These are phyloP conservation scores for Rutidosis leptorrhynchoides DNA, from an alignment of 129 eudicot genomes.

Conservation along the genomic window DNA sequence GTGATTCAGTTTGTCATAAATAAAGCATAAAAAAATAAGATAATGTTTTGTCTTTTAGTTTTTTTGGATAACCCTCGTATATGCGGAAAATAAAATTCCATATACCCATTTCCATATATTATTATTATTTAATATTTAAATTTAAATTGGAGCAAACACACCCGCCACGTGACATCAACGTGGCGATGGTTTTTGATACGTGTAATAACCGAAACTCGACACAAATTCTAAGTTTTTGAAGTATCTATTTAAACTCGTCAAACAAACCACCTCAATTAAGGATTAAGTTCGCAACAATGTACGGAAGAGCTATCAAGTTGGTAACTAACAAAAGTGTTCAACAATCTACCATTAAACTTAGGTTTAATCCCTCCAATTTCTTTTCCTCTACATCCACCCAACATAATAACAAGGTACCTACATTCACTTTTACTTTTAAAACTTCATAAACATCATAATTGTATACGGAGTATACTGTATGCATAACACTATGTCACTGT, in stretches of 20 bases:
- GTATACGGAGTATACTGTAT: too few species aligned
- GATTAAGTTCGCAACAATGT: constrained; percentile 13
- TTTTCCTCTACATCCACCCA: neutral
- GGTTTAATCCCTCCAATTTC: neutral
- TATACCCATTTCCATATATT: too few species aligned
- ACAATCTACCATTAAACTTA: neutral
- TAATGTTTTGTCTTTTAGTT: too few species aligned
- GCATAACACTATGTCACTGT: too few species aligned
- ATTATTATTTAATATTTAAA: too few species aligned
- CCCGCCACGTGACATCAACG: neutral
- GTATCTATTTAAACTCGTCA: neutral
- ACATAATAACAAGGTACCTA: constrained; percentile 6
- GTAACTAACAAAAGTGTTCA: constrained; percentile 16
- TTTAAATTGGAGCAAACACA: too few species aligned
- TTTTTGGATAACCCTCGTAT: too few species aligned
- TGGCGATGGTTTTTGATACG: neutral
- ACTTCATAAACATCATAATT: neutral
- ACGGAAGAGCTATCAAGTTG: constrained; percentile 12
- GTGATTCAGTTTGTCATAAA: too few species aligned
- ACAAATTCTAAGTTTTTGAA: neutral
- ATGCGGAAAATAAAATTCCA: too few species aligned
- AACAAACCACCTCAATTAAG: neutral
- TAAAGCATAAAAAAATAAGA: too few species aligned
- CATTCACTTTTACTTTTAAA: neutral
- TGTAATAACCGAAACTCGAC: neutral